Base-by-base conservation (phyloP, 345 rosid genomes). In the Garcia nutans region DNA sequence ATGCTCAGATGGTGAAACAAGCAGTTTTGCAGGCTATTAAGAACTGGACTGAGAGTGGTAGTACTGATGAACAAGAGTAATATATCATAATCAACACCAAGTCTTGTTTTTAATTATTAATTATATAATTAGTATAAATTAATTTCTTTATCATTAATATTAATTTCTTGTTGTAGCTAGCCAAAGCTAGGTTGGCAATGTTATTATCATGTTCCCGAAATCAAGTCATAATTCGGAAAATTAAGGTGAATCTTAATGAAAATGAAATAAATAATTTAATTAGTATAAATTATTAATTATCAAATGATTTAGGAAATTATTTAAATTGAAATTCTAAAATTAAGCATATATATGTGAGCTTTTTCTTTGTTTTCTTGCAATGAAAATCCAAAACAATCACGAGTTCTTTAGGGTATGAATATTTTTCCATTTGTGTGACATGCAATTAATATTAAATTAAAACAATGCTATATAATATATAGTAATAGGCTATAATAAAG, bases 1-100 rank as follows among this genome's bases (percentile, higher is more conserved):
- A 89, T 75, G 90, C 88, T 77, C 87, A 89, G 74, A 88, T 84
- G 77, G 92, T 94, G 84, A 85, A 91, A 82, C 89, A 87, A 74
- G 92, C 92, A 71, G 91, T 92, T 66, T 74, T 87, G 68, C 88
- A 86, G 65, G 93, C 96, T 49, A 86, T 92, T 56, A 80, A 82
- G 80, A 89, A 79, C 70, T 92, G 96, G 96, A 84, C 82, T 72
- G 86, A 78, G 47, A 81, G 16, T 73, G 79, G 16, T 70, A 74
- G 44, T 72, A n/a, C 9, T 26, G 33, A 16, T 10, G 72, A 65
- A 50, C 49, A 67, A 68, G 60, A 65, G 33, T 72, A 8, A 57
- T 52, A 37, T 31, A 22, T 23, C 41, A 41, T 64, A 33, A 16
- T 15, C 17, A 31, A 28, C 31, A 28, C 31, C 10, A 11, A 60